These are phyloP conservation scores for Penicillium psychrosexuale DNA, from an alignment of 2,329 filamentous ascomycete genomes.

Conservation along the genomic window DNA sequence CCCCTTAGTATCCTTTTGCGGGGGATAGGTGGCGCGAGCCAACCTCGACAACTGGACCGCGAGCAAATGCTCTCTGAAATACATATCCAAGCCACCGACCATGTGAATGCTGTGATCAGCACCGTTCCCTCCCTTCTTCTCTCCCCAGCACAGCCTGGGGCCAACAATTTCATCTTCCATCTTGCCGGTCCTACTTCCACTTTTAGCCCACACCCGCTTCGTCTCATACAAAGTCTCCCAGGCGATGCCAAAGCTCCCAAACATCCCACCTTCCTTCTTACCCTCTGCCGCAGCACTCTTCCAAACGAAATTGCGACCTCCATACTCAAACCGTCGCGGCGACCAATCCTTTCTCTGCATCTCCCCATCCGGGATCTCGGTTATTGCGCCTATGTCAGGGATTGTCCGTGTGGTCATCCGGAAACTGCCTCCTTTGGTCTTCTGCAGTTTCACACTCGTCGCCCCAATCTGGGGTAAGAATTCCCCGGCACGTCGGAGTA, in stretches of 20 bases:
- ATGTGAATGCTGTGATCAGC: constrained; percentile 15
- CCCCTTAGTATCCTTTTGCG: constrained; percentile 13
- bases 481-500: constrained; percentile 17
- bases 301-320: constrained; percentile 19
- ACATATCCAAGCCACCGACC: constrained; percentile 13
- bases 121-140: constrained; percentile 13
- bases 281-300: constrained; percentile 10
- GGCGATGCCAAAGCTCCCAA: constrained; percentile 8
- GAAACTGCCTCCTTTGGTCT: constrained; percentile 14
- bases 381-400: constrained; percentile 10
- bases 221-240: constrained; percentile 21
- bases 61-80: constrained; percentile 19
- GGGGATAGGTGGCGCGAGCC: constrained; percentile 12
- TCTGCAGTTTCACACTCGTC: constrained; percentile 12
- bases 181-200: constrained; percentile 14
- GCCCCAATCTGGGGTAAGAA: constrained; percentile 16
- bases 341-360: constrained; percentile 14
- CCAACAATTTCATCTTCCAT: constrained; percentile 18
- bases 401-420: constrained; percentile 13
- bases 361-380: constrained; percentile 15
- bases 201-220: constrained; percentile 17
- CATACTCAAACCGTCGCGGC: constrained; percentile 17
- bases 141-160: constrained; percentile 14
- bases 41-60: constrained; percentile 16
- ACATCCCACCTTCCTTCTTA: constrained; percentile 9